Conservation (phyloP, 108 stramenopile genomes). For the Schizochytrium sp. region DNA sequence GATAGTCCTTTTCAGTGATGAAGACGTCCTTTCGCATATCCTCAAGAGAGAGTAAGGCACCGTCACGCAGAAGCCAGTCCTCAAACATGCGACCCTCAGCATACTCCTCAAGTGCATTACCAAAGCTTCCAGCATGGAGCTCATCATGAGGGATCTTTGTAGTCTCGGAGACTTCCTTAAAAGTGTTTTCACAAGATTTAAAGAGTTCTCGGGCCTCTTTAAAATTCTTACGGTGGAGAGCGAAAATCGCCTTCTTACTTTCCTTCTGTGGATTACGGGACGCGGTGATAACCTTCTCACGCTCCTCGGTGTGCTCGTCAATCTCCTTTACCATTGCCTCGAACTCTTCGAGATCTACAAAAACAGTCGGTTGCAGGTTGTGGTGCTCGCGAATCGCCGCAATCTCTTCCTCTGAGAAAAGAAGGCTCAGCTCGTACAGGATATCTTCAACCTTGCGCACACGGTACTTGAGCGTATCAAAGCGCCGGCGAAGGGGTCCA, state of each 20-base stretch:
- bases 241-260: slow-evolving; percentile 91
- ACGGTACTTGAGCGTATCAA: slow-evolving; percentile 73
- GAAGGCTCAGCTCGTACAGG: slow-evolving; percentile 85
- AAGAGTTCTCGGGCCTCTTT: slow-evolving; percentile 76
- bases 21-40: slow-evolving; percentile 69
- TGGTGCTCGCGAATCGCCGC: slow-evolving; percentile 23
- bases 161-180: slow-evolving; percentile 73
- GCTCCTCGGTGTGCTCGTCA: slow-evolving; percentile 77
- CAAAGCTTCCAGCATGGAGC: slow-evolving; percentile 78
- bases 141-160: slow-evolving; percentile 84
- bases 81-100: slow-evolving; percentile 92
- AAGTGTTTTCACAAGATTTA: not conserved
- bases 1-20: slow-evolving; percentile 81
- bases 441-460: slow-evolving; percentile 85
- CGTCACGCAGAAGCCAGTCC: slow-evolving; percentile 81
- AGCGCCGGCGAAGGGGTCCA: not conserved
- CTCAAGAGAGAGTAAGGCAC: slow-evolving; percentile 70
- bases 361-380: not conserved
- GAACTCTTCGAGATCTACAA: not conserved
- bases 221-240: slow-evolving; percentile 84
- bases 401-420: not conserved
- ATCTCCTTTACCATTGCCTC: slow-evolving; percentile 12
- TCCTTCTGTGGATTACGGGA: slow-evolving; percentile 90
- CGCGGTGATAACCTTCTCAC: slow-evolving; percentile 89
- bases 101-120: slow-evolving; percentile 88